A percentile compares a stretch with the other conserved stretches of the same genome.
Evolutionary conservation across 2,329 filamentous ascomycete genomes (phyloP).

Genomic region (Cladosporium sphaerospermum): DNA sequence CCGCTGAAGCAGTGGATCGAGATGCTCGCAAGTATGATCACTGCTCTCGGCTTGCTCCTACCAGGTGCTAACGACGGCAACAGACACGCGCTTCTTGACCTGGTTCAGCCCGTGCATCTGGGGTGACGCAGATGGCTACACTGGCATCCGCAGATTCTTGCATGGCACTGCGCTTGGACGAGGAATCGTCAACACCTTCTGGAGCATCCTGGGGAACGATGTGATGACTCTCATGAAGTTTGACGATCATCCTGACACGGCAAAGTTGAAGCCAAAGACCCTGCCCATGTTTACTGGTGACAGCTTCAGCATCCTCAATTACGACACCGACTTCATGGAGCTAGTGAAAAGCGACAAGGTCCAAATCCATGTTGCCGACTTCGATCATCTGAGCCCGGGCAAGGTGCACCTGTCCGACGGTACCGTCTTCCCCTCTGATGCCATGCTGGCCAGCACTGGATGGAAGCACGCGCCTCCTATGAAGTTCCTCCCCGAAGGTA

Average conservation of each 20-base stretch:
- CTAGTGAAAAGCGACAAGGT: slow-evolving; percentile 49
- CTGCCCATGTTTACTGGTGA: slow-evolving; percentile 48
- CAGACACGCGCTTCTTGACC: slow-evolving; percentile 40
- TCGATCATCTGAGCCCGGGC: slow-evolving; percentile 42
- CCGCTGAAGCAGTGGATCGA: slow-evolving; percentile 10
- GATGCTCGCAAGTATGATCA: slow-evolving; percentile 3
- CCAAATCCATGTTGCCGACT: slow-evolving; percentile 49
- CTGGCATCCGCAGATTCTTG: slow-evolving; percentile 48
- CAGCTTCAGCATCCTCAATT: slow-evolving; percentile 56
- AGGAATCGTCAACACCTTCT: slow-evolving; percentile 50
- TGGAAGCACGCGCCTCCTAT: slow-evolving; percentile 49
- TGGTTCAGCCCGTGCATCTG: slow-evolving; percentile 73
- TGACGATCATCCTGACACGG: slow-evolving; percentile 36
- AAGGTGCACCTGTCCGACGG: slow-evolving; percentile 46
- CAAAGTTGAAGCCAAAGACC: slow-evolving; percentile 38
- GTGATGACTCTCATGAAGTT: slow-evolving; percentile 44
- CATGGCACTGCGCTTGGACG: slow-evolving; percentile 54
- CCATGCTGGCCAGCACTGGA: slow-evolving; percentile 51
- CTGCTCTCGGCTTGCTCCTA: not conserved
- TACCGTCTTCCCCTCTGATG: slow-evolving; percentile 41
- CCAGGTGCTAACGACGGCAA: not conserved
- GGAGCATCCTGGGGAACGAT: slow-evolving; percentile 51
- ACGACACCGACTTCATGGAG: slow-evolving; percentile 49
- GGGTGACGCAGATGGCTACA: slow-evolving; percentile 58
- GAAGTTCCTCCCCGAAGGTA: slow-evolving; percentile 33